Evolutionary conservation across 2,329 filamentous ascomycete genomes (phyloP), one percentile per base, ranked within the genome.

Genomic region (Cladophialophora chaetospira): DNA sequence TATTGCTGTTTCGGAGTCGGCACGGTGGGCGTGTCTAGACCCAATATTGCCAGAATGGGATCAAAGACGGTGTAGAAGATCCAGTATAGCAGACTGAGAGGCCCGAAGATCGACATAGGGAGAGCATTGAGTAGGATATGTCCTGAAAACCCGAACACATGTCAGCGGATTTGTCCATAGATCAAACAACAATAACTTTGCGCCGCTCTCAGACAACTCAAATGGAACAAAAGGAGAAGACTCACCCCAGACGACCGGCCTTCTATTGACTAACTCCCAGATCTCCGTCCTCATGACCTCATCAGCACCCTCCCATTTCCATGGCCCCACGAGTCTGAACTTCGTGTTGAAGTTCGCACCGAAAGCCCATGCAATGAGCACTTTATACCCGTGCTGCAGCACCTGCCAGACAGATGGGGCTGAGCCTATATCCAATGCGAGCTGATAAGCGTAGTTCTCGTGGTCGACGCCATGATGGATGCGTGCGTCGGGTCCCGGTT

Each of bases 271-370:
- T 19, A 47, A 23, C 5, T 23, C 40, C 17, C 21, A 54, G 5
- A 54, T 8, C 51, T 54, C 51, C 21, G 42, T 46, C 21, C 21
- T 35, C 40, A 54, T 54, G 11, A 47, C 15, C n/a, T 28, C 31
- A n/a, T n/a, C 15, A 4, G 51, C 51, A 2, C 51, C 51, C 10
- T 54, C 51, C 42, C 42, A 54, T 15, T 26, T 26, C 51, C 51
- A 54, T 9, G 51, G 51, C 17, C 51, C 51, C 5, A 54, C 23
- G 28, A 54, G 5, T 21, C 51, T 28, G 31, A 54, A 54, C 10
- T 54, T 54, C 13, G 51, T 54, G n/a, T 54, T 54, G 28, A 48
- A 36, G 43, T 54, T 54, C 1, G 42, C 42, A 4, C 51, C 51
- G 11, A 35, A 47, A 3, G 51, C 51, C 51, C 51, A 54, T 10